Base-by-base conservation (phyloP, 495 filamentous ascomycete species). In the Penicillium macrosclerotiorum region DNA sequence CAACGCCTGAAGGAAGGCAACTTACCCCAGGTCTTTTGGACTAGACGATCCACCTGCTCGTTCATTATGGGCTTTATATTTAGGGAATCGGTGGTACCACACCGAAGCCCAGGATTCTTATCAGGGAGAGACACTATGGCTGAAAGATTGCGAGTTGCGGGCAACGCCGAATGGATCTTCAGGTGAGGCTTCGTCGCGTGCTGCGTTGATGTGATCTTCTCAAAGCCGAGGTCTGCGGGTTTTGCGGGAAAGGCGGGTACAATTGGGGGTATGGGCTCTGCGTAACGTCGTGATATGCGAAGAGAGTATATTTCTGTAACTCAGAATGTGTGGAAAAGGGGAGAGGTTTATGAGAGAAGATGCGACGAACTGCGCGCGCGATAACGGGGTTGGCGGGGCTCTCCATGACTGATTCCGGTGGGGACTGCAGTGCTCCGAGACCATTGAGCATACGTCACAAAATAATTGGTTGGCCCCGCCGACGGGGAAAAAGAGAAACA, bases 11-110 rank as follows among this genome's bases (percentile, higher is more conserved):
- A 22, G 35, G 4, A 22, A 22, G 20, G 13, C 20, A 20, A 72
- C 69, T 65, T 76, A 69, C 74, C 69, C 87, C 86, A 90, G 51
- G 77, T 78, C 63, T 86, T 88, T 46, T 86, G 72, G 44, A 88
- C 81, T 33, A 94, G 71, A 16, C 74, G 73, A 3, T 71, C 57
- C 13, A 92, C 76, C 62, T 89, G 84, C 8, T 79, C 71, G 47
- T 91, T 84, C 89, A 94, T 93, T 34, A 32, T 52, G 35, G 22
- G 11, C 3, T 33, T 18, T 3, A 25, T 38, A 18, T 6, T 13
- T 18, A n/a, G 13, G 14, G 38, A 30, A 22, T 26, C 16, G 5
- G 25, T 12, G 24, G 13, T 11, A 8, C 18, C 0, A 12, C 9
- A 17, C 25, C 26, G 19, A 6, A 26, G 16, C 20, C 38, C 14